phyloP scores from a whole-genome alignment of 805 yeast species.

The Saccharomycopsis selenospora region DNA sequence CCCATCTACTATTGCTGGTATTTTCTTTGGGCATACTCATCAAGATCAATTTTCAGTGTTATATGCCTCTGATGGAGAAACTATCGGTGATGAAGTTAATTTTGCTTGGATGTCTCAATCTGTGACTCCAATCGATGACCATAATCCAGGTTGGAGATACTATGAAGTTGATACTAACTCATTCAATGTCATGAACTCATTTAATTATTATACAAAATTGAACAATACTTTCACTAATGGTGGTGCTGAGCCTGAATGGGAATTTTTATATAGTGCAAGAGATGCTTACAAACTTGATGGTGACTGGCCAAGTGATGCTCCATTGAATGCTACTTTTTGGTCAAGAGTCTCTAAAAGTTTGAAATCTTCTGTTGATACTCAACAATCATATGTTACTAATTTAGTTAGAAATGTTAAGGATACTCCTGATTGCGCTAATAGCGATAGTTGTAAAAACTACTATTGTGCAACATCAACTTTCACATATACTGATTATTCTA shows the following conservation, averaged over 20 bases:
- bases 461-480: constrained; percentile 38
- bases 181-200: constrained; percentile 53
- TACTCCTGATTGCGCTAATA: constrained; percentile 40
- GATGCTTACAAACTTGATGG: constrained; percentile 43
- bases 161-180: constrained; percentile 58
- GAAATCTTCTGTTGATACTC: constrained; percentile 34
- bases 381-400: constrained; percentile 43
- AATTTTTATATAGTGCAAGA: constrained; percentile 57
- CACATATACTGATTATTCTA: constrained; percentile 29
- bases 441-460: constrained; percentile 31
- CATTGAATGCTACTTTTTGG: constrained; percentile 67
- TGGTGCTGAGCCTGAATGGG: constrained; percentile 56
- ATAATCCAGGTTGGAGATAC: constrained; percentile 69
- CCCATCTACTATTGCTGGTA: constrained; percentile 59
- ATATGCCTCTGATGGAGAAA: constrained; percentile 42
- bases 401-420: constrained; percentile 51
- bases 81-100: constrained; percentile 37
- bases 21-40: constrained; percentile 69
- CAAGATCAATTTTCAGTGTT: constrained; percentile 57
- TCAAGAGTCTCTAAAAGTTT: constrained; percentile 44
- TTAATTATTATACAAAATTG: constrained; percentile 52
- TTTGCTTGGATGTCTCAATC: constrained; percentile 63
- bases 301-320: constrained; percentile 51
- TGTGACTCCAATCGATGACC: constrained; percentile 51
- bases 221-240: constrained; percentile 48